Percentiles rank a stretch among this genome's conserved stretches.
Evolutionary conservation across 2,329 filamentous ascomycete genomes (phyloP).

Genomic region (Mycosphaerelloides madeirae): DNA sequence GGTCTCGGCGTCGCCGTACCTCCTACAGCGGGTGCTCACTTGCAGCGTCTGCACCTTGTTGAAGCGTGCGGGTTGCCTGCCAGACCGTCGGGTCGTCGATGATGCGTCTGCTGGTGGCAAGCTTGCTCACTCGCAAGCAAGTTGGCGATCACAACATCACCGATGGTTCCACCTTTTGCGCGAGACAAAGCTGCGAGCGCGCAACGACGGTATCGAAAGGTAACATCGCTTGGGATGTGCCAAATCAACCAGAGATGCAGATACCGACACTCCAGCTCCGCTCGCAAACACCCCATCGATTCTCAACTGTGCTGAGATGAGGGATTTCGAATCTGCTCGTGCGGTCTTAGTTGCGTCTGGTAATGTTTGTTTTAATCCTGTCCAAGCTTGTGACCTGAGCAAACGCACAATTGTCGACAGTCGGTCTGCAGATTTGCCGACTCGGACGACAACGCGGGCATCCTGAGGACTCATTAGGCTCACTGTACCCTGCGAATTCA

Average conservation of each 20-base stretch:
- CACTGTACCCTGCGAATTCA: constrained; percentile 4
- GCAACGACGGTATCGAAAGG: constrained; percentile 1
- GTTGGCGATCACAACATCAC: not conserved
- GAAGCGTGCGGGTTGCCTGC: constrained; percentile 9
- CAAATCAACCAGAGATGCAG: no score
- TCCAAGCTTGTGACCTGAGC: constrained; percentile 4
- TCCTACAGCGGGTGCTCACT: no score
- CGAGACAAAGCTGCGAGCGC: not conserved
- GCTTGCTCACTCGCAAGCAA: not conserved
- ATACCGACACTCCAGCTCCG: not conserved
- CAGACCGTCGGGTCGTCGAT: constrained; percentile 10
- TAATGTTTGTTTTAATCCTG: not conserved
- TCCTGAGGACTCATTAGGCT: constrained; percentile 4
- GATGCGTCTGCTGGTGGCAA: no score
- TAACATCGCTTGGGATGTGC: not conserved
- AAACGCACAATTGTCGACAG: constrained; percentile 3
- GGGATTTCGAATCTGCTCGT: not conserved
- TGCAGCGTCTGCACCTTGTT: no score
- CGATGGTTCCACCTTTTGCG: constrained; percentile 1
- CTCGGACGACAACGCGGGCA: not conserved
- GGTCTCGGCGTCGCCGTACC: no score
- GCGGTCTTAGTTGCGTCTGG: not conserved
- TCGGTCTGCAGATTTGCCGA: not conserved
- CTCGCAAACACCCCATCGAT: no score
- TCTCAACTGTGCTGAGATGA: not conserved